Base-by-base conservation (phyloP, 2,329 filamentous ascomycete species). In the Hymenoscyphus infarciens region DNA sequence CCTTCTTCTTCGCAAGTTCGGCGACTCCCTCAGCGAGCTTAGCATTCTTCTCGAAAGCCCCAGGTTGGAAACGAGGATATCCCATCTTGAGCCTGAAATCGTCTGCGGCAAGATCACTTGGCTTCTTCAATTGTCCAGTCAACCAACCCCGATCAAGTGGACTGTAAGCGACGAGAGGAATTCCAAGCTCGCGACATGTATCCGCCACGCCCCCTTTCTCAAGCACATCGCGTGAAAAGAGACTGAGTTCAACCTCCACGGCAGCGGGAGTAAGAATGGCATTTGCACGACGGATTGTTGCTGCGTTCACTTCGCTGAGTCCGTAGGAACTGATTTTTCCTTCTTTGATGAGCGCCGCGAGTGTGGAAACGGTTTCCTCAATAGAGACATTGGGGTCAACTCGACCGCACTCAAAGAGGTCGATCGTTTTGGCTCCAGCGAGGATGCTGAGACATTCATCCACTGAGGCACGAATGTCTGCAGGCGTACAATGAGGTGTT, bases 141-240 rank as follows among this genome's bases (percentile, higher is more conserved):
- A 87, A 72, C 76, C 87, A 81, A 0, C 83, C 83, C 15, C 82
- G 77, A 4, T 88, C 87, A 0, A 92, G 78, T 1, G 90, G 89
- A 35, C 86, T 87, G 75, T 70, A 64, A 6, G 87, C 87, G 11
- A 90, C 74, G 52, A 92, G 77, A 0, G 87, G 85, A 63, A 93
- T 90, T 56, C 79, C 77, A 16, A 66, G 61, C 72, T 93, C 81
- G 0, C 77, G 80, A 69, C 85, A 88, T 0, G 82, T 79, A 7
- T 72, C 69, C 3, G 73, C 72, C 22, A 79, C 71, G 5, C 77
- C 71, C 2, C 76, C 74, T 42, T 75, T 75, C 3, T 65, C 58
- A 15, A 74, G 68, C 42, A 75, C 70, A 52, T 76, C 72, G 0
- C 66, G 69, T 1, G 75, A 66, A 71, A 74, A 79, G 5, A 80